These are phyloP conservation scores for Pythium phragmitis DNA, from an alignment of 352 stramenopile species.

Conservation along the genomic window DNA sequence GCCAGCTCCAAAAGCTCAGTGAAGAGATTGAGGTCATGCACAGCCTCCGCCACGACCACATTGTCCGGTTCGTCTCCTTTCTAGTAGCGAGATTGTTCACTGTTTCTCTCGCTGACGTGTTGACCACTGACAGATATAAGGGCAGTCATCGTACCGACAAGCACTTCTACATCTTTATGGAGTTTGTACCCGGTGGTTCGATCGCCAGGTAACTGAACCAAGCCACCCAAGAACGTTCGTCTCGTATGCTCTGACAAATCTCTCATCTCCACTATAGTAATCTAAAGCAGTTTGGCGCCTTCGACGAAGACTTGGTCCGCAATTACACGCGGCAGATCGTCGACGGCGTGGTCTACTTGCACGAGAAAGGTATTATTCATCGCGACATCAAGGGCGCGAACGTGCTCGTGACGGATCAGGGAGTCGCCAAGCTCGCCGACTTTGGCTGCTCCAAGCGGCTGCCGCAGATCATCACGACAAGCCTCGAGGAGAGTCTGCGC, in stretches of 20 bases:
- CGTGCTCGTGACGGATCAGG: conserved; percentile 87
- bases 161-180: conserved; percentile 95
- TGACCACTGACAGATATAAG: conserved; percentile 52
- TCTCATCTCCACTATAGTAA: conserved; percentile 42
- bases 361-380: conserved; percentile 91
- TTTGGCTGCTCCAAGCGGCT: conserved; percentile 91
- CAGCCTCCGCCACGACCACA: conserved; percentile 93
- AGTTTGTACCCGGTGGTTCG: conserved; percentile 93
- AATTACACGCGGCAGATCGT: conserved; percentile 93
- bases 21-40: conserved; percentile 95
- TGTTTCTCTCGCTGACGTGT: not conserved
- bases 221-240: not conserved
- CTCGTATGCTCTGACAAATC: not conserved
- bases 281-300: conserved; percentile 92
- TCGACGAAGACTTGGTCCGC: conserved; percentile 88
- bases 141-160: conserved; percentile 73
- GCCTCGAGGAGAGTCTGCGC: conserved; percentile 76
- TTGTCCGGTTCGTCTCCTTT: conserved; percentile 84
- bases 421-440: conserved; percentile 86
- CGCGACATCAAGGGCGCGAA: conserved; percentile 94
- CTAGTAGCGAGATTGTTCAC: not conserved
- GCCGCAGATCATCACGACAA: conserved; percentile 73
- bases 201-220: conserved; percentile 62
- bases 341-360: conserved; percentile 89
- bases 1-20: conserved; percentile 74